Percentiles rank a stretch among this genome's conserved stretches.
These are phyloP conservation scores for Apiospora marii DNA, from an alignment of 2,329 filamentous ascomycete species.

Conservation along the genomic window DNA sequence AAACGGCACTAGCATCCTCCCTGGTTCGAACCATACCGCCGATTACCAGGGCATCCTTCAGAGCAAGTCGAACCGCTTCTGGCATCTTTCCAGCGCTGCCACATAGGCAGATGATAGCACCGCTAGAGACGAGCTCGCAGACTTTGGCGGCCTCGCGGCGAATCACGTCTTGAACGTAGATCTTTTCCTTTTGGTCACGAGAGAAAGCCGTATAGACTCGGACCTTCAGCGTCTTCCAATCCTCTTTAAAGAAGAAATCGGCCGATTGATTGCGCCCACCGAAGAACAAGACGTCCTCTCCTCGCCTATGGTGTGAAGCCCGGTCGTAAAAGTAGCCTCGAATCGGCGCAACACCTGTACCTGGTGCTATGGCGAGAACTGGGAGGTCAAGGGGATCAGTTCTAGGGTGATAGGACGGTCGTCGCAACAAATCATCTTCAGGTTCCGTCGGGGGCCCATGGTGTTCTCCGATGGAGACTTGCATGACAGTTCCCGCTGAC, in stretches of 20 bases:
- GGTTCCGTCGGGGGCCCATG: conserved; percentile 39
- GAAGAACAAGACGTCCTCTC: conserved; percentile 71
- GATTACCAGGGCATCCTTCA: conserved; percentile 57
- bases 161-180: conserved; percentile 65
- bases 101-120: conserved; percentile 61
- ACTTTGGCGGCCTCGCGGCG: conserved; percentile 50
- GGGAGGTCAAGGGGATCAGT: conserved; percentile 49
- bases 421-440: conserved; percentile 19
- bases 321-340: conserved; percentile 83
- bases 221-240: conserved; percentile 69
- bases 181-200: conserved; percentile 66
- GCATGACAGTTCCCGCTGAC: conserved; percentile 62
- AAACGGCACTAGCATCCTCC: conserved; percentile 49
- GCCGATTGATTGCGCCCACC: conserved; percentile 78
- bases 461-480: conserved; percentile 62
- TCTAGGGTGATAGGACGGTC: not conserved
- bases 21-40: conserved; percentile 43
- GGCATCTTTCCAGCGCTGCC: conserved; percentile 68
- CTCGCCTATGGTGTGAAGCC: conserved; percentile 36
- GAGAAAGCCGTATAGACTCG: conserved; percentile 73
- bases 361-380: conserved; percentile 81
- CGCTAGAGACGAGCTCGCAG: conserved; percentile 46
- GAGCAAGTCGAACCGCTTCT: conserved; percentile 58
- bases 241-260: conserved; percentile 83
- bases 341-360: conserved; percentile 87